phyloP scores from a whole-genome alignment of 805 yeast species.

The Ogataea minuta region DNA sequence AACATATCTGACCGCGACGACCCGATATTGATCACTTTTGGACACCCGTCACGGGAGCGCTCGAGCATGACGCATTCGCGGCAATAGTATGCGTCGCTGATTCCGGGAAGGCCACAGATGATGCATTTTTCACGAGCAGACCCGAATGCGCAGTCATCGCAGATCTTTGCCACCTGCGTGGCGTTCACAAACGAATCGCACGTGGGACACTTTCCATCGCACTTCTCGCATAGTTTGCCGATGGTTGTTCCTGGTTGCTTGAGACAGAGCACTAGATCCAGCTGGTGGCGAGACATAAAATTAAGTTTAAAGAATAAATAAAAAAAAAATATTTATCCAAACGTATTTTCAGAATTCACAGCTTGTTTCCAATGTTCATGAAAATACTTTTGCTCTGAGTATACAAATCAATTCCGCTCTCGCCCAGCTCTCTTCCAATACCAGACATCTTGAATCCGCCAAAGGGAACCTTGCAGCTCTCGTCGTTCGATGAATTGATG shows the following conservation, averaged over 20 bases:
- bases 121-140: constrained; percentile 63
- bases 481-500: constrained; percentile 67
- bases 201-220: constrained; percentile 89
- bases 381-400: constrained; percentile 73
- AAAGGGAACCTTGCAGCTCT: constrained; percentile 66
- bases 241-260: constrained; percentile 75
- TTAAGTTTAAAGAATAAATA: not conserved
- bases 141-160: constrained; percentile 85
- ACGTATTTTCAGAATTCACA: constrained; percentile 5
- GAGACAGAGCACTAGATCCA: constrained; percentile 78
- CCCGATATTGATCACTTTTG: constrained; percentile 77
- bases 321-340: not conserved
- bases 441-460: constrained; percentile 83
- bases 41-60: constrained; percentile 90
- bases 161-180: constrained; percentile 60
- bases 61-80: constrained; percentile 78
- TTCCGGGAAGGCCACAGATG: constrained; percentile 62
- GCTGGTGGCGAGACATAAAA: constrained; percentile 83
- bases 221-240: constrained; percentile 75
- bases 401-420: constrained; percentile 66
- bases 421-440: constrained; percentile 78
- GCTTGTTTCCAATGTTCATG: constrained; percentile 44
- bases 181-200: constrained; percentile 87
- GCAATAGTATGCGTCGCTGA: constrained; percentile 77
- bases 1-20: constrained; percentile 66